Conservation (phyloP, 1,139 yeast species). For the Kodamaea ohmeri region DNA sequence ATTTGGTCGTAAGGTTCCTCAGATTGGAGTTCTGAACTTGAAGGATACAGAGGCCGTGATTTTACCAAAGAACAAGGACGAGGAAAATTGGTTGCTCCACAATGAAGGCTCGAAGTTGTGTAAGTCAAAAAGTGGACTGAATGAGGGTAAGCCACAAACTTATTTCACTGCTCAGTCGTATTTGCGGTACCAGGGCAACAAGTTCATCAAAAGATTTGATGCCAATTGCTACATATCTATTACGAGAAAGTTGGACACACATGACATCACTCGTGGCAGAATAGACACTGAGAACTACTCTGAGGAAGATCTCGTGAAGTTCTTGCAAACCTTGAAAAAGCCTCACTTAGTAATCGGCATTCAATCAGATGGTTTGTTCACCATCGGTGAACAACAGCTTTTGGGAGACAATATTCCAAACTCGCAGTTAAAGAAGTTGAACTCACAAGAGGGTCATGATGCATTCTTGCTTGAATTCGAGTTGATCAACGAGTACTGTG, state of each 20-base stretch:
- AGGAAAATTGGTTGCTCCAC: constrained; percentile 45
- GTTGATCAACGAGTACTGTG: constrained; percentile 68
- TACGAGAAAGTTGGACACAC: constrained; percentile 90
- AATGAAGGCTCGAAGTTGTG: constrained; percentile 38
- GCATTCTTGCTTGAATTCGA: constrained; percentile 90
- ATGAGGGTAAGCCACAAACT: constrained; percentile 59
- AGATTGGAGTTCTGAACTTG: constrained; percentile 18
- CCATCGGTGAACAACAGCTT: constrained; percentile 85
- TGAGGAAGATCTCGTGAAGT: constrained; percentile 43
- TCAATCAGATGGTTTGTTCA: constrained; percentile 87
- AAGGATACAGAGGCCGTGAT: constrained; percentile 21
- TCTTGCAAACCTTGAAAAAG: constrained; percentile 53
- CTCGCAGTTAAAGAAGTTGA: constrained; percentile 63
- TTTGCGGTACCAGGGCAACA: constrained; percentile 87
- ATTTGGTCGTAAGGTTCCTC: constrained; percentile 77
- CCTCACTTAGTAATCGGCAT: constrained; percentile 88
- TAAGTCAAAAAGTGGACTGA: constrained; percentile 9
- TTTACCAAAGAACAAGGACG: constrained; percentile 42
- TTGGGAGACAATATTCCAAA: constrained; percentile 75
- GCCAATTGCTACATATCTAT: constrained; percentile 95
- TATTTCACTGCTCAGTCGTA: constrained; percentile 94
- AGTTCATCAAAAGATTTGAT: constrained; percentile 85
- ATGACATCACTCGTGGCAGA: constrained; percentile 84
- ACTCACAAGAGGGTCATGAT: constrained; percentile 98
- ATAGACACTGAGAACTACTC: constrained; percentile 24